phyloP scores from a whole-genome alignment of 148 eudicot genomes.

The Linanthus parryae region DNA sequence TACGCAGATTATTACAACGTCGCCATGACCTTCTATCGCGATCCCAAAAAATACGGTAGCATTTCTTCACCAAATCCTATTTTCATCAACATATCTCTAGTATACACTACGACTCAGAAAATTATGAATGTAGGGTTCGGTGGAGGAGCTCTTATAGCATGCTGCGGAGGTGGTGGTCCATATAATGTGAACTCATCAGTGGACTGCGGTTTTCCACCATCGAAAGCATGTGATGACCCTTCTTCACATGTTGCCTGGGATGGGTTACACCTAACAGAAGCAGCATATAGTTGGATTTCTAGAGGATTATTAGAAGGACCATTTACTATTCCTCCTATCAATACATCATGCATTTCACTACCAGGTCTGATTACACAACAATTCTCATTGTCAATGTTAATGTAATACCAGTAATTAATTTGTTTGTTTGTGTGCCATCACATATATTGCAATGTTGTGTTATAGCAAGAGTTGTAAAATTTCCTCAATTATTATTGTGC shows the following conservation, averaged over 20 bases:
- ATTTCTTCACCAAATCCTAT: no score
- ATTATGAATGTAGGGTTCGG: no score
- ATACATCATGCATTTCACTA: no score
- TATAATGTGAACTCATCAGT: constrained; percentile 9
- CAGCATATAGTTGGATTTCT: constrained; percentile 20
- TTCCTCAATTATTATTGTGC: no score
- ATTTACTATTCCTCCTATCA: constrained; percentile 16
- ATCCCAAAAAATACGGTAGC: constrained; percentile 28
- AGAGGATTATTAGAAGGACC: constrained; percentile 21
- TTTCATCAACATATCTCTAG: no score
- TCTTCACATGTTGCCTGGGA: constrained; percentile 23
- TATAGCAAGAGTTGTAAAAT: no score
- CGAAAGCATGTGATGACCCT: constrained; percentile 23
- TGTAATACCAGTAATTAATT: no score
- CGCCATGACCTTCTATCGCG: constrained; percentile 18
- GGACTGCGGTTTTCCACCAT: constrained; percentile 10
- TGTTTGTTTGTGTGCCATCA: no score
- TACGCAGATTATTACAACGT: constrained; percentile 40
- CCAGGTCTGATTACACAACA: no score
- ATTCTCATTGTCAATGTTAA: no score
- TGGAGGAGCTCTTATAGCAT: constrained; percentile 16
- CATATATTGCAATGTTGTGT: no score
- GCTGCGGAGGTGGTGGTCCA: constrained; percentile 33
- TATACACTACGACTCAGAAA: no score
- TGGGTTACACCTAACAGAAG: constrained; percentile 31